Evolutionary conservation across 225 moss, liverwort and hornwort genomes (phyloP).

Genomic region (Ulota crispa): DNA sequence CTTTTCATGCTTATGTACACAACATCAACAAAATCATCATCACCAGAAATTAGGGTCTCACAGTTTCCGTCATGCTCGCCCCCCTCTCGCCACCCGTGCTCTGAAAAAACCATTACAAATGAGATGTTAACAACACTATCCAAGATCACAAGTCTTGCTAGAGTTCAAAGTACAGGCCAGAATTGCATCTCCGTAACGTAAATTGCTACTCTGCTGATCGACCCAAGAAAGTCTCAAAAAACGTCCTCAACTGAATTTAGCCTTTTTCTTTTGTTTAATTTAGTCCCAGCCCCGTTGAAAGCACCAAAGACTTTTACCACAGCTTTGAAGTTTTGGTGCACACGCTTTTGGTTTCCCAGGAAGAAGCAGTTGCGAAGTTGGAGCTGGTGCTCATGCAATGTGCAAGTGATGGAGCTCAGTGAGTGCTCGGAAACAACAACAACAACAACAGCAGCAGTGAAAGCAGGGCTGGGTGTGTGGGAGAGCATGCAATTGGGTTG

Average conservation of each 20-base stretch:
- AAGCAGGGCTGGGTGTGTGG: background rate
- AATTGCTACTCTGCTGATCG: background rate
- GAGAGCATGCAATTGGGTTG: background rate
- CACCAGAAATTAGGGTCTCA: background rate
- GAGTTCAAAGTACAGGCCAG: background rate
- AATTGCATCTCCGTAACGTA: background rate
- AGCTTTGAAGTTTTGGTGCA: background rate
- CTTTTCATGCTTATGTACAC: slow-evolving; percentile 19
- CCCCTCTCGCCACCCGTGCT: background rate
- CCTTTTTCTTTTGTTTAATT: background rate
- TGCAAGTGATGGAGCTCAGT: background rate
- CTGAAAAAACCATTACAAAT: slow-evolving; percentile 4
- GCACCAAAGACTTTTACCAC: background rate
- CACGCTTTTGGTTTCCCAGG: too few species aligned
- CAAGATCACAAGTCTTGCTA: background rate
- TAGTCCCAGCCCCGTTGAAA: background rate
- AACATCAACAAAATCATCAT: background rate
- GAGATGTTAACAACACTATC: background rate
- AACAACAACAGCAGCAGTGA: background rate
- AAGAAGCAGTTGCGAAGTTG: background rate
- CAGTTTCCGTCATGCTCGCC: background rate
- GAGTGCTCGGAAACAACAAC: background rate
- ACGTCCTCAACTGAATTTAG: background rate
- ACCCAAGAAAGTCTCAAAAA: background rate
- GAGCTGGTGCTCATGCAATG: background rate